A percentile compares a stretch with the other conserved stretches of the same genome.
Conservation (phyloP, 2,329 filamentous ascomycete genomes). For the Sporothrix dimorphospora region DNA sequence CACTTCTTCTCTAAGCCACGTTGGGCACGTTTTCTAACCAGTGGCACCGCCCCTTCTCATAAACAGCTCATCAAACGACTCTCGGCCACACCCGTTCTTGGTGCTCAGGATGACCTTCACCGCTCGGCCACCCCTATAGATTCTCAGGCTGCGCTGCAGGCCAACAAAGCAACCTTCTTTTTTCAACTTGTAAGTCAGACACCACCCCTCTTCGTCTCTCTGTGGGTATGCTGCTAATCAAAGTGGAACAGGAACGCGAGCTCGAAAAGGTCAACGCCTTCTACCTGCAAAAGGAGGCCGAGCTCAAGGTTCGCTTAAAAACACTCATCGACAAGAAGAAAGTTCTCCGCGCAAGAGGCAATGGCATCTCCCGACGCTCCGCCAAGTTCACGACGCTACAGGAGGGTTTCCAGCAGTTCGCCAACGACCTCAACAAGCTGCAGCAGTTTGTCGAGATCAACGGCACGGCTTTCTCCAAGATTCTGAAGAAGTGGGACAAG, state of each 20-base stretch:
- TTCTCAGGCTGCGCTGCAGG: slow-evolving; percentile 86
- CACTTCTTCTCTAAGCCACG: slow-evolving; percentile 20
- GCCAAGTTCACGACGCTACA: slow-evolving; percentile 93
- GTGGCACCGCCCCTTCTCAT: not conserved
- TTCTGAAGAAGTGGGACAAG: slow-evolving; percentile 99
- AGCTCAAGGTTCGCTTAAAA: slow-evolving; percentile 92
- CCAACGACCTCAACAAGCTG: slow-evolving; percentile 93
- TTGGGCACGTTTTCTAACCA: not conserved
- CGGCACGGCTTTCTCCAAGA: slow-evolving; percentile 96
- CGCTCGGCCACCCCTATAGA: slow-evolving; percentile 59
- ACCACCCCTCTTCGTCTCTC: slow-evolving; percentile 25
- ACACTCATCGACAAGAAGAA: slow-evolving; percentile 95
- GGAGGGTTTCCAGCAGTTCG: slow-evolving; percentile 96
- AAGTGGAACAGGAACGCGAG: slow-evolving; percentile 77
- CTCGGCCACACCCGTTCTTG: slow-evolving; percentile 84
- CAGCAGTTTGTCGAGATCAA: slow-evolving; percentile 99
- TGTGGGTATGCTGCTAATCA: slow-evolving; percentile 44
- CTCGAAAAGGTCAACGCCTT: slow-evolving; percentile 98
- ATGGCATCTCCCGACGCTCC: slow-evolving; percentile 80
- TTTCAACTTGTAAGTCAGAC: slow-evolving; percentile 79
- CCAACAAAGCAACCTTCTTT: slow-evolving; percentile 98
- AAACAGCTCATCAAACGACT: slow-evolving; percentile 94
- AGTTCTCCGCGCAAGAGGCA: slow-evolving; percentile 77
- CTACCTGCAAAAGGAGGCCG: slow-evolving; percentile 96
- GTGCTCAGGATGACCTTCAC: slow-evolving; percentile 69